Base-by-base conservation (phyloP, 2,329 filamentous ascomycete genomes). In the Xylariaceae sp. region DNA sequence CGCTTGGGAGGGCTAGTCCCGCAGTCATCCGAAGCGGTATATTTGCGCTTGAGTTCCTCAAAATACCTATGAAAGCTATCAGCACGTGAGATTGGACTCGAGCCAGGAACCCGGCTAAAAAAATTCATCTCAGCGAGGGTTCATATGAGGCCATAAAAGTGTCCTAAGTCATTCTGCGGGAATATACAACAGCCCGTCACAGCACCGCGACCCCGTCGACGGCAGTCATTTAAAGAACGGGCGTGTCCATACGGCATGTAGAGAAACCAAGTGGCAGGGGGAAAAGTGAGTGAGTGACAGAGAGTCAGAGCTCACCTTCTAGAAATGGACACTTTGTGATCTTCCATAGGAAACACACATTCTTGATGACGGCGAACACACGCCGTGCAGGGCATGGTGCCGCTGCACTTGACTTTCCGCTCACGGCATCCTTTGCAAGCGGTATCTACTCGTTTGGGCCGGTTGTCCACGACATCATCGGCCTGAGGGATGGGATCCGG, bases 341-440 rank as follows among this genome's bases (percentile, higher is more conserved):
- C 51, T 5, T 53, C 51, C 29, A 47, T 29, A 19, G 46, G 30
- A 41, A 53, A 48, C 30, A 53, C 39, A 11, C 51, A 53, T 11
- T 53, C 51, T 40, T 53, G 51, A n/a, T 40, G 44, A 5, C 44
- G 44, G 4, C 51, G 44, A n/a, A 53, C 47, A 43, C 51, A 53
- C 37, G 51, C 47, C 29, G 27, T 43, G 19, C 51, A 53, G n/a
- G 51, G 51, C 44, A 39, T 46, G 1, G 51, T 43, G 6, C 51
- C 51, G 34, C 44, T 53, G n/a, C 51, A 53, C 19, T 43, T 53
- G 31, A 53, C 51, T 40, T 52, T 52, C 35, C 50, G 50, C 41
- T 52, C 51, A 34, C 51, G 44, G 37, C 51, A 48, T 30, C 44
- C 51, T 8, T 35, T 53, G 29, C 45, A 53, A 31, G 51, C 51